A percentile compares a stretch with the other conserved stretches of the same genome.
These are phyloP conservation scores for Akebia trifoliata DNA, from an alignment of 164 flowering plant genomes.

Conservation along the genomic window DNA sequence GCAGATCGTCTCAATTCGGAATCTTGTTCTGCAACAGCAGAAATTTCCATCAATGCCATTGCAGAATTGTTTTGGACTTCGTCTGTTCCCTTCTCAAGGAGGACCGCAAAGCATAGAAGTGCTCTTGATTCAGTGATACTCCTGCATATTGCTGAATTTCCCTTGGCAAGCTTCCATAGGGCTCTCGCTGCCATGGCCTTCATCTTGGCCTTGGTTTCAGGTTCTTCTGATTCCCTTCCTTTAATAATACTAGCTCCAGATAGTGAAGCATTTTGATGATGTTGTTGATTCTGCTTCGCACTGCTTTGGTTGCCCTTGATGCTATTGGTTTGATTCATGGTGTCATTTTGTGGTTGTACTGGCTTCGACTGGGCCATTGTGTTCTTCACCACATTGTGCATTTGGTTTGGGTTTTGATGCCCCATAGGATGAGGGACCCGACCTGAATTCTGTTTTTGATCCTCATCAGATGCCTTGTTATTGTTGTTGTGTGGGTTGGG, in stretches of 20 bases:
- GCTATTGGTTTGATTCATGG: conserved; percentile 22
- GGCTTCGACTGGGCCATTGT: conserved; percentile 12
- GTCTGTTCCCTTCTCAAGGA: conserved; percentile 63
- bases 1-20: conserved; percentile 61
- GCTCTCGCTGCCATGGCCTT: conserved; percentile 87
- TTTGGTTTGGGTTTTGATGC: conserved; percentile 28
- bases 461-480: not conserved
- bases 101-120: conserved; percentile 63
- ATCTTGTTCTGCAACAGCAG: conserved; percentile 60
- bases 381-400: conserved; percentile 45
- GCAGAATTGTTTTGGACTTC: conserved; percentile 66
- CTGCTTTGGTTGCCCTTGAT: too few species aligned
- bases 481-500: not conserved
- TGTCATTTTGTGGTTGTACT: not conserved
- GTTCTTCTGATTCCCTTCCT: conserved; percentile 67
- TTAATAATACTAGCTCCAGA: conserved; percentile 63
- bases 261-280: conserved; percentile 22
- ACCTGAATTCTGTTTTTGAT: conserved; percentile 21
- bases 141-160: conserved; percentile 47
- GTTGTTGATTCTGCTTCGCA: conserved; percentile 5
- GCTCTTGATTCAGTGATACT: conserved; percentile 83
- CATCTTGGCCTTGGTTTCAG: conserved; percentile 56
- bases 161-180: conserved; percentile 54
- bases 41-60: conserved; percentile 76
- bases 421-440: conserved; percentile 38